Evolutionary conservation across 2,329 filamentous ascomycete genomes (phyloP).

Genomic region (Colletotrichum coccodes): DNA sequence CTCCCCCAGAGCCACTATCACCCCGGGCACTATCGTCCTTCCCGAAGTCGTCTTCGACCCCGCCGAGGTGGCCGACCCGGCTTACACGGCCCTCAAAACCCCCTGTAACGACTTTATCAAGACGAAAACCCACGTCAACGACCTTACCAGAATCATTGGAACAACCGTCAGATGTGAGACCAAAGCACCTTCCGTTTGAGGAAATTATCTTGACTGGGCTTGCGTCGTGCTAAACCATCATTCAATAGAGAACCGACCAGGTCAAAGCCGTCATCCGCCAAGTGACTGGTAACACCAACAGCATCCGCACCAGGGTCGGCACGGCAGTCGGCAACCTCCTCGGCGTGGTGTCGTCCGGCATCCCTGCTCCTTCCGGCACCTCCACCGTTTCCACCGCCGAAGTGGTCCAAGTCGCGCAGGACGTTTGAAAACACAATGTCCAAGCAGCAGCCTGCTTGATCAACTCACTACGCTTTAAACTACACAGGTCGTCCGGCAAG

Average conservation of each 20-base stretch:
- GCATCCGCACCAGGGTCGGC: neutral
- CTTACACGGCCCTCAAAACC: neutral
- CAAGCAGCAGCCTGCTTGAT: neutral
- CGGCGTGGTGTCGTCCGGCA: neutral
- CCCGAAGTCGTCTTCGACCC: slow-evolving; percentile 14
- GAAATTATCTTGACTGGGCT: neutral
- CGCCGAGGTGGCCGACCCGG: neutral
- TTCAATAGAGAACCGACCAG: slow-evolving; percentile 2
- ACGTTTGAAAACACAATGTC: neutral
- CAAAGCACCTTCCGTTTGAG: neutral
- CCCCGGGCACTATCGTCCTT: neutral
- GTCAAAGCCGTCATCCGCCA: slow-evolving; percentile 1
- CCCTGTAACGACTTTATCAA: neutral
- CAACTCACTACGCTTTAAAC: neutral
- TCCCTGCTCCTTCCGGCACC: neutral
- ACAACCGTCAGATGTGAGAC: slow-evolving; percentile 2
- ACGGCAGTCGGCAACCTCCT: neutral
- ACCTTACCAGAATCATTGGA: neutral
- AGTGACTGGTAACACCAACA: neutral
- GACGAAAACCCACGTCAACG: neutral
- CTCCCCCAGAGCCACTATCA: slow-evolving; percentile 3
- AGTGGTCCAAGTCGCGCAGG: neutral
- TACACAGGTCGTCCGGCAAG: neutral
- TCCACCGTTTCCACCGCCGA: neutral
- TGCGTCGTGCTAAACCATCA: neutral